Percentiles rank a stretch among this genome's conserved stretches.
Evolutionary conservation across 192 early-diverging fungal species (phyloP).

Genomic region (Coemansia furcata): DNA sequence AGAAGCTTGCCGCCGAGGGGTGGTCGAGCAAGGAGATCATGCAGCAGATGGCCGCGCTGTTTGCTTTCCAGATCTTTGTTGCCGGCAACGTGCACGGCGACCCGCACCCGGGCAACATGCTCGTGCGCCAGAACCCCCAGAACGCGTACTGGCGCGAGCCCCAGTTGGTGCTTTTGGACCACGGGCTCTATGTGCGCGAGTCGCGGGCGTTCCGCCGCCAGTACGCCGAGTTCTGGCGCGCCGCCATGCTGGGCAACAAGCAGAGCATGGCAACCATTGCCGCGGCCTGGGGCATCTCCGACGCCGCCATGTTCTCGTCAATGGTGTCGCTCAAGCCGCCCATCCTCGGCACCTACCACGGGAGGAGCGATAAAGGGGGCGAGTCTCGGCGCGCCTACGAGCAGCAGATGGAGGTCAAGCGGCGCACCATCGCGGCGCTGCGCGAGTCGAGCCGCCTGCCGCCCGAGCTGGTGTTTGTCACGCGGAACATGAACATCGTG

Average conservation of each 20-base stretch:
- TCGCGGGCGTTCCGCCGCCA: slow-evolving; percentile 66
- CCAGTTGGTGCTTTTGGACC: slow-evolving; percentile 84
- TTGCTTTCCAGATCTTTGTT: slow-evolving; percentile 84
- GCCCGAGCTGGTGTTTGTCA: slow-evolving; percentile 86
- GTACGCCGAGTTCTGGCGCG: slow-evolving; percentile 85
- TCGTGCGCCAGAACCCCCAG: slow-evolving; percentile 68
- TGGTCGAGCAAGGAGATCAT: slow-evolving; percentile 57
- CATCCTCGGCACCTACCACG: neutral
- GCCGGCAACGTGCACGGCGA: slow-evolving; percentile 88
- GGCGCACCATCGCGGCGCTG: slow-evolving; percentile 68
- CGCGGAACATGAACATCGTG: slow-evolving; percentile 83
- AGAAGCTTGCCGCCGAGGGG: slow-evolving; percentile 25
- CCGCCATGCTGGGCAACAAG: slow-evolving; percentile 74
- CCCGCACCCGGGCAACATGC: slow-evolving; percentile 82
- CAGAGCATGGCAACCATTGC: slow-evolving; percentile 62
- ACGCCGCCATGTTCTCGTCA: slow-evolving; percentile 41
- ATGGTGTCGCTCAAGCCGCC: slow-evolving; percentile 48
- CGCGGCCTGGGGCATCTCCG: slow-evolving; percentile 63
- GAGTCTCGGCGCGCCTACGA: slow-evolving; percentile 59
- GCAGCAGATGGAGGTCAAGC: slow-evolving; percentile 74
- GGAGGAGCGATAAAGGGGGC: neutral
- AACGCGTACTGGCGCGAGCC: slow-evolving; percentile 30
- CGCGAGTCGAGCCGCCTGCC: slow-evolving; percentile 69
- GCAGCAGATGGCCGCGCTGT: slow-evolving; percentile 72
- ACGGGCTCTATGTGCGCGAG: slow-evolving; percentile 87